phyloP scores from a whole-genome alignment of 768 basidiomycete species.

The Xanthoconium stramineum region DNA sequence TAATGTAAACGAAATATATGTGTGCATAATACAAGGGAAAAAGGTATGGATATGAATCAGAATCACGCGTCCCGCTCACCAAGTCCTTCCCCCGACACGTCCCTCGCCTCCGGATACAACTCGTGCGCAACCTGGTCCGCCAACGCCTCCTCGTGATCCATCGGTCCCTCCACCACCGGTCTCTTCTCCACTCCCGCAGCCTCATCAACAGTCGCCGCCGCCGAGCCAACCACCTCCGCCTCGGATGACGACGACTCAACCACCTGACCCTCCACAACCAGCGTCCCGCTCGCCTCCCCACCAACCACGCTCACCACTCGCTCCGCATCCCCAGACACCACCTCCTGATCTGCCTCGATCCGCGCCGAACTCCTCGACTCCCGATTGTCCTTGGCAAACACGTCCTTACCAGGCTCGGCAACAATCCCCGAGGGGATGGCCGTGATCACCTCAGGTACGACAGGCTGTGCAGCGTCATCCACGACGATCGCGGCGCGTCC shows the following conservation, averaged over 20 bases:
- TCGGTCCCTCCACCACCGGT: slow-evolving; percentile 36
- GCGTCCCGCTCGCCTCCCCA: neutral
- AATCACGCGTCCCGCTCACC: slow-evolving; percentile 1
- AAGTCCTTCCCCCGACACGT: neutral
- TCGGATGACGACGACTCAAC: neutral
- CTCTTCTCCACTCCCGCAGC: neutral
- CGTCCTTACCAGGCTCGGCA: slow-evolving; percentile 71
- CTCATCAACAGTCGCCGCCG: neutral
- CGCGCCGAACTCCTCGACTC: slow-evolving; percentile 44
- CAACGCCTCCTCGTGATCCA: slow-evolving; percentile 47
- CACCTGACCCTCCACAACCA: neutral
- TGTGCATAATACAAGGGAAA: neutral
- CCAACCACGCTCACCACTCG: slow-evolving; percentile 38
- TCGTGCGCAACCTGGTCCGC: slow-evolving; percentile 54
- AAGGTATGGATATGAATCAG: neutral
- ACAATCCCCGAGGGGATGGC: slow-evolving; percentile 46
- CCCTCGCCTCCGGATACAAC: slow-evolving; percentile 42
- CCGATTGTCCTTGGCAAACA: slow-evolving; percentile 56
- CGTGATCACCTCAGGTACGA: slow-evolving; percentile 30
- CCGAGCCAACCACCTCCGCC: neutral
- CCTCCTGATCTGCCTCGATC: slow-evolving; percentile 5
- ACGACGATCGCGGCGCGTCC: slow-evolving; percentile 56
- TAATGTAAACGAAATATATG: too few relatives aligned
- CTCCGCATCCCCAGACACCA: slow-evolving; percentile 5
- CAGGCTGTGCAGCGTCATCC: slow-evolving; percentile 32